These are phyloP conservation scores for Ceratocystis alfenasii DNA, from an alignment of 2,329 filamentous ascomycete genomes.

Conservation along the genomic window DNA sequence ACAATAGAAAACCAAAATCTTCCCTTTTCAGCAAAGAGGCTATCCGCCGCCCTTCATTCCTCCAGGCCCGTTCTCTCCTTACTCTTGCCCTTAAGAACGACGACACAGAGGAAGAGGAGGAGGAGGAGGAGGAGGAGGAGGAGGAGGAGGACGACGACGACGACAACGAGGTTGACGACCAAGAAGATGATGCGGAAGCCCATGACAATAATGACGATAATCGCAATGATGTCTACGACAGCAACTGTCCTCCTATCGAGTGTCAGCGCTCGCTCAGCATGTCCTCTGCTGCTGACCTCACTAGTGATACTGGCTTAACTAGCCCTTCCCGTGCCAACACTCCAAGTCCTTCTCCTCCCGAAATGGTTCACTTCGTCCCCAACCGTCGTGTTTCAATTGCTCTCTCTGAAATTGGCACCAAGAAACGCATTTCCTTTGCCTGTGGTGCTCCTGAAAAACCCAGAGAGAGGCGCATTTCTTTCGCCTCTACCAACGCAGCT, in stretches of 20 bases:
- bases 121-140: conserved; percentile 43
- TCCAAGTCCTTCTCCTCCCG: conserved; percentile 71
- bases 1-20: conserved; percentile 14
- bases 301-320: conserved; percentile 85
- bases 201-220: conserved; percentile 45
- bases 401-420: conserved; percentile 17
- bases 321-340: conserved; percentile 80
- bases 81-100: conserved; percentile 68
- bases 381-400: conserved; percentile 22
- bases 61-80: conserved; percentile 50
- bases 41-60: conserved; percentile 20
- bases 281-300: conserved; percentile 77
- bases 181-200: conserved; percentile 35
- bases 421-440: conserved; percentile 23
- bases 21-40: conserved; percentile 27
- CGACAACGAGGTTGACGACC: conserved; percentile 46
- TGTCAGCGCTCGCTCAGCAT: conserved; percentile 39
- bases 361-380: conserved; percentile 35
- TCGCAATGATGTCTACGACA: conserved; percentile 44
- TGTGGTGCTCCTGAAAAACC: conserved; percentile 15
- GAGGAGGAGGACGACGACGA: conserved; percentile 37
- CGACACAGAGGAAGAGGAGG: conserved; percentile 46
- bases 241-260: conserved; percentile 46
- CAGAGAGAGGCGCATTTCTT: conserved; percentile 11
- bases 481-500: neutral